Percentiles rank a stretch among this genome's conserved stretches.
Evolutionary conservation across 768 basidiomycete genomes (phyloP).

Genomic region (Pleurotus cornucopiae): DNA sequence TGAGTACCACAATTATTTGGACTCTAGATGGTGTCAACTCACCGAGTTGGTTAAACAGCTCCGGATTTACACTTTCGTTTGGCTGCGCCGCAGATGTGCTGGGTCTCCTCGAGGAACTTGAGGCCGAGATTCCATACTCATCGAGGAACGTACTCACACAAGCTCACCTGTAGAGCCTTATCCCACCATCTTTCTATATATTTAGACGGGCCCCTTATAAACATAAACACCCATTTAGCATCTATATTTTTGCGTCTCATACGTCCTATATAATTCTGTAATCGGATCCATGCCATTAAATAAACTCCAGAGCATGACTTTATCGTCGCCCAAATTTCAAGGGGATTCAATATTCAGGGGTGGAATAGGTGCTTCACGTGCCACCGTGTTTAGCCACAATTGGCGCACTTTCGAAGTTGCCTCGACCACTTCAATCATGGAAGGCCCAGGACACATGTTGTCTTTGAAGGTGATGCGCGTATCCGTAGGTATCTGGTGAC

Average conservation of each 20-base stretch:
- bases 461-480: slow-evolving; percentile 87
- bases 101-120: slow-evolving; percentile 11
- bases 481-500: slow-evolving; percentile 54
- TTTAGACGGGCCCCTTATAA: background rate
- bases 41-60: background rate
- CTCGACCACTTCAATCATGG: slow-evolving; percentile 17
- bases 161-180: background rate
- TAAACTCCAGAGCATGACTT: too few species aligned
- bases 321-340: too few species aligned
- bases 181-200: background rate
- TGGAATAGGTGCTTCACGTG: too few species aligned
- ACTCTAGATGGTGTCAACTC: background rate
- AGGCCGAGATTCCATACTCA: slow-evolving; percentile 9
- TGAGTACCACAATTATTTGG: background rate
- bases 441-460: slow-evolving; percentile 61
- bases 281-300: too few species aligned
- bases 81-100: slow-evolving; percentile 20
- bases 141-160: background rate
- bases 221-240: too few species aligned
- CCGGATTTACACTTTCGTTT: slow-evolving; percentile 21
- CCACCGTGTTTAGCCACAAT: too few species aligned
- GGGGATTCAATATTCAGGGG: too few species aligned
- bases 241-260: too few species aligned
- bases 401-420: too few species aligned
- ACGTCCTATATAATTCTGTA: too few species aligned